A percentile compares a stretch with the other conserved stretches of the same genome.
Evolutionary conservation across 768 basidiomycete species (phyloP).

Genomic region (Boletus sp.): DNA sequence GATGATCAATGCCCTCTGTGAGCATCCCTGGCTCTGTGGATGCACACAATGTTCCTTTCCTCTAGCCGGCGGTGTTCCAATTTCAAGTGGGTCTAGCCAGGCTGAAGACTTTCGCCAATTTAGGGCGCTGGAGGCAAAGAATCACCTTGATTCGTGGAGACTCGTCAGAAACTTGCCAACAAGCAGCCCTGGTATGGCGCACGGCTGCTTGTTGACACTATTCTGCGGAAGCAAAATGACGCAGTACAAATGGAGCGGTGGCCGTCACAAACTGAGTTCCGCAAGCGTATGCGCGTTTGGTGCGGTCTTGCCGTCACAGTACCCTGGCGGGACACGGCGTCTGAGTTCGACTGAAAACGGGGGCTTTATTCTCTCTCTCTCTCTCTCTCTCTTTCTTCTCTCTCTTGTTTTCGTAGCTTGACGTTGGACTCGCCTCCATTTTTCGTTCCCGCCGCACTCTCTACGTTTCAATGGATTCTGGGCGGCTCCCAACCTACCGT

Average conservation of each 20-base stretch:
- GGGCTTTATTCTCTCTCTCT: conserved; percentile 2
- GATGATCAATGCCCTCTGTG: neutral
- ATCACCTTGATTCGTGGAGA: conserved; percentile 7
- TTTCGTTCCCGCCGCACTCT: neutral
- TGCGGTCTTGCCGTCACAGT: conserved; percentile 27
- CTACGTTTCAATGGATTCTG: conserved; percentile 15
- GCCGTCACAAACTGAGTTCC: conserved; percentile 16
- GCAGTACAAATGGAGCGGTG: conserved; percentile 7
- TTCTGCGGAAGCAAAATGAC: conserved; percentile 19
- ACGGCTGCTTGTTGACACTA: neutral
- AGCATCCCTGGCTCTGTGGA: neutral
- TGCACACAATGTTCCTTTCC: neutral
- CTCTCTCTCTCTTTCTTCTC: neutral
- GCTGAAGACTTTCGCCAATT: neutral
- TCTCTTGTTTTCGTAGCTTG: neutral
- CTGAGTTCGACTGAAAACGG: conserved; percentile 19
- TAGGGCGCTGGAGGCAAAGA: neutral
- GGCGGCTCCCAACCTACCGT: conserved; percentile 24
- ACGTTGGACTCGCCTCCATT: neutral
- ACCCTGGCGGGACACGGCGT: conserved; percentile 23
- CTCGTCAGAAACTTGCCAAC: neutral
- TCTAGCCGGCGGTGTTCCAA: conserved; percentile 14
- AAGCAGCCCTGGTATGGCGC: neutral
- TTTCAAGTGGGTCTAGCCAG: conserved; percentile 7
- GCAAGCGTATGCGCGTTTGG: conserved; percentile 24